These are phyloP conservation scores for Colletotrichum phormii DNA, from an alignment of 2,329 filamentous ascomycete genomes.

Conservation along the genomic window DNA sequence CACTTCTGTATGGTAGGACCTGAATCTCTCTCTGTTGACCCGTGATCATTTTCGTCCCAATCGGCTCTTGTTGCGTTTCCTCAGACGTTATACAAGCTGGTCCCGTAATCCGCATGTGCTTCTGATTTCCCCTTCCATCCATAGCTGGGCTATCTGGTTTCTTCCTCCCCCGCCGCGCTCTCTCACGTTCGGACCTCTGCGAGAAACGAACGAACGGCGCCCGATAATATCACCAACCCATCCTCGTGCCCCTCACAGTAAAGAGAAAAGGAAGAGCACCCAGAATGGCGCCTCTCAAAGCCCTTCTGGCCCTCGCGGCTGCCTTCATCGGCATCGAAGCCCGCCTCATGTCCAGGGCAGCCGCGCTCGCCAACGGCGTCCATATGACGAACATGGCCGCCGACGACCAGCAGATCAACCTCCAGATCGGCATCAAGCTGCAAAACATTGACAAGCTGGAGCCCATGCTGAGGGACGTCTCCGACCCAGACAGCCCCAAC, in stretches of 20 bases:
- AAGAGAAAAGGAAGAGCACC: background rate
- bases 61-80: background rate
- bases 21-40: background rate
- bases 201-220: slow-evolving; percentile 9
- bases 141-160: background rate
- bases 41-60: background rate
- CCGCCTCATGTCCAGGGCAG: slow-evolving; percentile 37
- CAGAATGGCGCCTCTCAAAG: slow-evolving; percentile 27
- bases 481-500: slow-evolving; percentile 41
- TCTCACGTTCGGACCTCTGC: background rate
- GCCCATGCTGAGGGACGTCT: slow-evolving; percentile 40
- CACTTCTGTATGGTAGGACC: background rate
- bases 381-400: slow-evolving; percentile 32
- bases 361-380: slow-evolving; percentile 30
- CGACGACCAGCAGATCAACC: slow-evolving; percentile 36
- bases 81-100: slow-evolving; percentile 6
- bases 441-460: slow-evolving; percentile 43
- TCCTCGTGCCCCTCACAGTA: background rate
- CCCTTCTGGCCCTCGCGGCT: slow-evolving; percentile 29
- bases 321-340: slow-evolving; percentile 26
- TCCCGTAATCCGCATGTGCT: background rate
- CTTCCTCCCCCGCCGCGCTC: background rate
- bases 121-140: background rate
- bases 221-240: background rate
- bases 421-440: slow-evolving; percentile 39